Percentiles rank a stretch among this genome's conserved stretches.
These are phyloP conservation scores for Phytophthora meadii DNA, from an alignment of 352 stramenopile species.

Conservation along the genomic window DNA sequence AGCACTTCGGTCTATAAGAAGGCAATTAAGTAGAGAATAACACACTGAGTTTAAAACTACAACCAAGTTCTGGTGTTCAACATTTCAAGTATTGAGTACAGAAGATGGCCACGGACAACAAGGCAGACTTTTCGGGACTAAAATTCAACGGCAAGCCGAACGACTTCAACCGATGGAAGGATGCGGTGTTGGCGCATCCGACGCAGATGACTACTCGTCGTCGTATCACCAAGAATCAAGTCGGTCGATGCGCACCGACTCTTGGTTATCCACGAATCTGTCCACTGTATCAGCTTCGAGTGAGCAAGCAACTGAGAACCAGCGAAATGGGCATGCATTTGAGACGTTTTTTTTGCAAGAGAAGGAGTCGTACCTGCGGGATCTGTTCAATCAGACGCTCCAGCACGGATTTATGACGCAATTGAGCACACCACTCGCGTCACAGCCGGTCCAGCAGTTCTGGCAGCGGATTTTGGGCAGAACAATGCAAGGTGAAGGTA, in stretches of 20 bases:
- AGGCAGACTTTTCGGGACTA: background rate
- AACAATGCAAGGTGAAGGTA: background rate
- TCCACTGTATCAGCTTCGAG: too few relatives aligned
- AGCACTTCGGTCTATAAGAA: too few relatives aligned
- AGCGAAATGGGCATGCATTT: background rate
- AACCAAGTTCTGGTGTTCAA: background rate
- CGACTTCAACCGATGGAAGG: slow-evolving; percentile 4
- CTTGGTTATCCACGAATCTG: slow-evolving; percentile 1
- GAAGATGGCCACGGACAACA: background rate
- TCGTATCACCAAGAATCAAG: slow-evolving; percentile 5
- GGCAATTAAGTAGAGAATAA: too few relatives aligned
- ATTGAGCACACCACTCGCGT: slow-evolving; percentile 3
- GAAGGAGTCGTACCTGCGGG: slow-evolving; percentile 14
- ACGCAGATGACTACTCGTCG: background rate
- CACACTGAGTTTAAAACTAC: too few relatives aligned
- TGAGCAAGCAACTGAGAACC: background rate
- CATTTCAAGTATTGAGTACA: slow-evolving; percentile 8
- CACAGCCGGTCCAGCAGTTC: slow-evolving; percentile 2
- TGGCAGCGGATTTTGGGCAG: background rate
- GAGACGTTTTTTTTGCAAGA: slow-evolving; percentile 6
- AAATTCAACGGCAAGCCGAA: slow-evolving; percentile 3
- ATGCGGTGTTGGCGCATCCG: slow-evolving; percentile 3
- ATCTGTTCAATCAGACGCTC: background rate
- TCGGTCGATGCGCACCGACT: background rate
- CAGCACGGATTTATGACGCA: slow-evolving; percentile 1